Evolutionary conservation across 305 asterid genomes (phyloP).

Genomic region (Fraxinus velutina): DNA sequence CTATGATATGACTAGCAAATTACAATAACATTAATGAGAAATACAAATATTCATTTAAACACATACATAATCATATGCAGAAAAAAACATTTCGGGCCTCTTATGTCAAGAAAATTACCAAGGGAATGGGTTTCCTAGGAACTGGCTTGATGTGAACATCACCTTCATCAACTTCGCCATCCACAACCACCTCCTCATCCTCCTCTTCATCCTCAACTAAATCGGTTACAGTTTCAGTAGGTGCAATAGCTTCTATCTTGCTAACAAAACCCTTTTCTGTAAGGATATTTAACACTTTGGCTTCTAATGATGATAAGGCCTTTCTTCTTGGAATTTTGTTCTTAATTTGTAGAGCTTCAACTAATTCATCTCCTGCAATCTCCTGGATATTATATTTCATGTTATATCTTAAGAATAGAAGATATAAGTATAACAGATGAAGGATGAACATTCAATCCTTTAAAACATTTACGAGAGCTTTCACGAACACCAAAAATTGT

Average conservation of each 20-base stretch:
- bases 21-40: neutral
- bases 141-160: constrained; percentile 86
- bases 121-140: constrained; percentile 49
- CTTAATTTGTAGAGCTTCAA: constrained; percentile 77
- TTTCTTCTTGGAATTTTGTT: constrained; percentile 85
- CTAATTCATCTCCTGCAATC: constrained; percentile 84
- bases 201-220: constrained; percentile 79
- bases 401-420: constrained; percentile 31
- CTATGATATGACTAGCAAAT: neutral
- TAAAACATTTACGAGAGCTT: constrained; percentile 10
- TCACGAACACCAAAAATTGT: neutral
- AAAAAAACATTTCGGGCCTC: constrained; percentile 3
- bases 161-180: constrained; percentile 99
- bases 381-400: constrained; percentile 55
- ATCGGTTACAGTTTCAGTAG: constrained; percentile 59
- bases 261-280: constrained; percentile 87
- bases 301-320: constrained; percentile 70
- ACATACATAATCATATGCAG: neutral
- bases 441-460: constrained; percentile 12
- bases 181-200: constrained; percentile 89
- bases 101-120: constrained; percentile 46
- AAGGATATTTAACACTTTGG: constrained; percentile 67
- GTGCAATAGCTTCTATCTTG: constrained; percentile 47
- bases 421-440: constrained; percentile 12
- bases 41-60: neutral